phyloP scores from a whole-genome alignment of 1,284 basidiomycete species.

The Macrocybe sp. region DNA sequence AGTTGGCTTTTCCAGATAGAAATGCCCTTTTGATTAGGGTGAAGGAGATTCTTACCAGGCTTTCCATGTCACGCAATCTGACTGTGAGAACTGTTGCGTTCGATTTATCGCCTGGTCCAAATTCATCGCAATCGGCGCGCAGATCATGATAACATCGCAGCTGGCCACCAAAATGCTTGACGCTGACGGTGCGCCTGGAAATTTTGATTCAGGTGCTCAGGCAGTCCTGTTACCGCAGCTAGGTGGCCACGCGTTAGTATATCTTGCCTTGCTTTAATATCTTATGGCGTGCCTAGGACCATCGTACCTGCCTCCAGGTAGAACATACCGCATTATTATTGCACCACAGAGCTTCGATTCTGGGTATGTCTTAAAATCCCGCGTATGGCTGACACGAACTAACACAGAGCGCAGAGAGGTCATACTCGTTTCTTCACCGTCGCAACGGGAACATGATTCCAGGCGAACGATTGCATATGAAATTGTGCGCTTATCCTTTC shows the following conservation, averaged over 20 bases:
- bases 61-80: conserved; percentile 43
- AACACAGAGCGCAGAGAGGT: conserved; percentile 13
- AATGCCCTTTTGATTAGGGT: conserved; percentile 44
- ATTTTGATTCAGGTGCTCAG: conserved; percentile 55
- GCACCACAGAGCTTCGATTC: conserved; percentile 25
- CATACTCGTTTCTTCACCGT: conserved; percentile 27
- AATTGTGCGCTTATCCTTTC: conserved; percentile 7
- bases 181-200: conserved; percentile 55
- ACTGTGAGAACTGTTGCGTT: conserved; percentile 34
- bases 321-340: conserved; percentile 30
- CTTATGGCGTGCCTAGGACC: conserved; percentile 21
- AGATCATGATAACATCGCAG: conserved; percentile 67
- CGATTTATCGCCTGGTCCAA: conserved; percentile 2
- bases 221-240: conserved; percentile 62
- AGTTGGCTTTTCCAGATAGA: conserved; percentile 32
- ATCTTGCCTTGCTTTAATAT: neutral
- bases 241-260: conserved; percentile 29
- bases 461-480: conserved; percentile 10
- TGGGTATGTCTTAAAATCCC: conserved; percentile 22
- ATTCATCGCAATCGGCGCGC: conserved; percentile 5
- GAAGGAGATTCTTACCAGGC: conserved; percentile 46
- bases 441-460: conserved; percentile 11
- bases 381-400: neutral
- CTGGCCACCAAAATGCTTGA: conserved; percentile 62
- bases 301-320: conserved; percentile 32